A percentile compares a stretch with the other conserved stretches of the same genome.
These are phyloP conservation scores for Saccharomycopsis phalli DNA, from an alignment of 1,139 yeast genomes.

Conservation along the genomic window DNA sequence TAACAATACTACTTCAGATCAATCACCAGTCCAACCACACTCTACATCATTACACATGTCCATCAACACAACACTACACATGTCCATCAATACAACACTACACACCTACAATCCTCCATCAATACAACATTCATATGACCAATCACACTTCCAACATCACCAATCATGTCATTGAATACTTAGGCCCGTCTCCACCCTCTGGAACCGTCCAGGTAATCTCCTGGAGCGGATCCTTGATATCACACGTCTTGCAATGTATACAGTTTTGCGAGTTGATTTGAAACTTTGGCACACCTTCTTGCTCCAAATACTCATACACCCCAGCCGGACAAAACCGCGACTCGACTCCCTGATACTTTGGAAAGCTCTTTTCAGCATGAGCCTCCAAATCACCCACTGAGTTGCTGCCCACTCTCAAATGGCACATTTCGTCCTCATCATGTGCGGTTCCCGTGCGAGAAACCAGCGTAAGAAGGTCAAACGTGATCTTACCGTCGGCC, in stretches of 20 bases:
- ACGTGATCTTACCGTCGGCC: conserved; percentile 85
- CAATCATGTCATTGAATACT: conserved; percentile 70
- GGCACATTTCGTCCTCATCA: conserved; percentile 89
- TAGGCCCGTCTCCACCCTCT: conserved; percentile 98
- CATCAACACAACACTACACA: too few species aligned
- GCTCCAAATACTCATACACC: conserved; percentile 74
- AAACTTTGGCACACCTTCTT: conserved; percentile 59
- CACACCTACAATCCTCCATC: too few species aligned
- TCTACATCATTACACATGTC: too few species aligned
- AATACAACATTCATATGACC: too few species aligned
- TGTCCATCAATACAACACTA: too few species aligned
- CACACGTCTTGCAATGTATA: conserved; percentile 97
- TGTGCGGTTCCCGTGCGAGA: conserved; percentile 94
- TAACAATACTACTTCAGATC: too few species aligned
- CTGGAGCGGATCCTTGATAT: conserved; percentile 90
- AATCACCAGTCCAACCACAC: too few species aligned
- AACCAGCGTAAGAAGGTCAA: conserved; percentile 86
- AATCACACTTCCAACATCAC: too few species aligned
- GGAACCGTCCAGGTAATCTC: conserved; percentile 95
- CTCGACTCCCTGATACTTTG: conserved; percentile 78
- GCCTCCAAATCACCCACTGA: conserved; percentile 60
- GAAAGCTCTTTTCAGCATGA: conserved; percentile 64
- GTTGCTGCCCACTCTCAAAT: conserved; percentile 69
- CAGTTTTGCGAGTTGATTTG: conserved; percentile 95
- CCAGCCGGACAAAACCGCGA: conserved; percentile 97